Base-by-base conservation (phyloP, 345 rosid genomes). In the Gossypium anomalum region DNA sequence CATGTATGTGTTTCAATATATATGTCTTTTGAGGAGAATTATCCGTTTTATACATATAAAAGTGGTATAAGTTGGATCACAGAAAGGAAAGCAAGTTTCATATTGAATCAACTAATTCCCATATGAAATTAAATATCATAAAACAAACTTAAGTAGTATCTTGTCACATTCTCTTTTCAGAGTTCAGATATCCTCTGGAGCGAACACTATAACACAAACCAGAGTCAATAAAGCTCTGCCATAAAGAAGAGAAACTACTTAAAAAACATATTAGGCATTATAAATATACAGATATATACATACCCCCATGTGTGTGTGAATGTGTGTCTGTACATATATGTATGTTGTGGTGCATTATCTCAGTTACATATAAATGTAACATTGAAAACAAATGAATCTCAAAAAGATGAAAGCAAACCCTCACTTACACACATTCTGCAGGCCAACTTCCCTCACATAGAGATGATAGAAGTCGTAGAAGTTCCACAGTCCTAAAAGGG, bases 391-490 rank as follows among this genome's bases (percentile, higher is more conserved):
- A 53, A 20, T 41, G 45, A 66, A 56, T 16, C 13, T 43, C 44
- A 41, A 66, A 44, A 19, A 14, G 23, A 59, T 64, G 4, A 29
- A 23, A 5, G 70, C 9, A 25, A 71, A 70, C 20, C 64, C 34
- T 52, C 77, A 86, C 98, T 89, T 83, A 94, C 99, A 90, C 98
- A 52, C 99, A 95, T 85, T 93, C 93, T 45, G 98, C 89, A 66
- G 99, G 97, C 99, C 99, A 95, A 70, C 88, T 85, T 79, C 98
- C 99, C 82, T 93, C 98, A 82, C 95, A 86, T 68, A 95, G 90
- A 77, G 96, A 86, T 68, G 97, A 88, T 82, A 95, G 81, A 76
- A 95, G 84, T 71, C 90, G 90, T 79, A 93, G 78, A 70, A 93
- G 82, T 83, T 88, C 96, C 52, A 77, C 69, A 76, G 85, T 89